phyloP scores from a whole-genome alignment of 768 basidiomycete genomes.

The Boletus rubroflammeus region DNA sequence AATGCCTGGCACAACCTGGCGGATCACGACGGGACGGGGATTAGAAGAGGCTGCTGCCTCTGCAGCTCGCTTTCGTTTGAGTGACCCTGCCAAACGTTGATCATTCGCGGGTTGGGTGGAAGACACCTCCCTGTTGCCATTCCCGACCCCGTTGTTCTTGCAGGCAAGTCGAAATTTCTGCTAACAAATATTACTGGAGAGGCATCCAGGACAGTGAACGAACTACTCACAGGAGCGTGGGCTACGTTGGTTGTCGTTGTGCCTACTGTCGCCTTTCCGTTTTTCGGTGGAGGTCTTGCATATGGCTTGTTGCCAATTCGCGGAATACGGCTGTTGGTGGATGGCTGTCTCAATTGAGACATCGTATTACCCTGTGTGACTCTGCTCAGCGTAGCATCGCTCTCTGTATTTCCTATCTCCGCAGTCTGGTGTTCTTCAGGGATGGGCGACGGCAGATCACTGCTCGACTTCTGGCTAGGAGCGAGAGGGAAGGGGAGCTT shows the following conservation, averaged over 20 bases:
- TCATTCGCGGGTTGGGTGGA: constrained; percentile 7
- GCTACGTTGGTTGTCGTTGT: constrained; percentile 4
- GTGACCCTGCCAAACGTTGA: constrained; percentile 11
- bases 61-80: constrained; percentile 33
- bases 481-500: constrained; percentile 31
- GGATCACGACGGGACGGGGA: constrained; percentile 29
- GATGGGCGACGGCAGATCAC: constrained; percentile 27
- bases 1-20: constrained; percentile 38
- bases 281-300: constrained; percentile 34
- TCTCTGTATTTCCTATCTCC: constrained; percentile 1
- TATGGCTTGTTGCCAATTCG: constrained; percentile 60
- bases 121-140: constrained; percentile 8
- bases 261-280: constrained; percentile 1
- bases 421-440: constrained; percentile 31
- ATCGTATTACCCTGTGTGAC: constrained; percentile 30
- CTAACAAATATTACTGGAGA: not conserved
- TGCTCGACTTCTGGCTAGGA: constrained; percentile 17
- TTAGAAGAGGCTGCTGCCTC: constrained; percentile 18
- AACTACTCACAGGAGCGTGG: constrained; percentile 19
- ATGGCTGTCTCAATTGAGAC: constrained; percentile 47
- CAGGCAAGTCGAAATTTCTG: constrained; percentile 11
- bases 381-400: constrained; percentile 14
- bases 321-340: constrained; percentile 54
- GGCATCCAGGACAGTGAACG: not conserved
- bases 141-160: constrained; percentile 9